Evolutionary conservation across 768 basidiomycete species (phyloP).

Genomic region (Psilocybe sp.): DNA sequence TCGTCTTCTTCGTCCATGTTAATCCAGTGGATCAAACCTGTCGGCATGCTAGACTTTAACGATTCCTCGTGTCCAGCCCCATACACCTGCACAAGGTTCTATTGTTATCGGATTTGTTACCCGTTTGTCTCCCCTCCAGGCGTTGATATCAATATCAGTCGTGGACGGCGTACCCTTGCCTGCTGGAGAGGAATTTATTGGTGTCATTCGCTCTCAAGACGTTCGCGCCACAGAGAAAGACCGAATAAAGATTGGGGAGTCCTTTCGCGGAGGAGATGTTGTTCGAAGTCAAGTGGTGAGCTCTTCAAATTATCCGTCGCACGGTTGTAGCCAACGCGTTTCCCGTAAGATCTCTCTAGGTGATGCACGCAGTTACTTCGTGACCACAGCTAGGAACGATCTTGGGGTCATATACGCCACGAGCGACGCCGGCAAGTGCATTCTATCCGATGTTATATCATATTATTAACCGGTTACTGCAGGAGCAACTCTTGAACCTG

Average conservation of each 20-base stretch:
- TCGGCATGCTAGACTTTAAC: constrained; percentile 47
- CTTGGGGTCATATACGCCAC: constrained; percentile 90
- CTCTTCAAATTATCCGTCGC: constrained; percentile 5
- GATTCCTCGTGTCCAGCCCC: constrained; percentile 65
- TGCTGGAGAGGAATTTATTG: constrained; percentile 82
- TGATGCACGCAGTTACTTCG: constrained; percentile 88
- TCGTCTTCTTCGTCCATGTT: constrained; percentile 27
- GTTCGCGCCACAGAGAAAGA: constrained; percentile 90
- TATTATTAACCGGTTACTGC: background rate
- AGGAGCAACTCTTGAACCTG: constrained; percentile 82
- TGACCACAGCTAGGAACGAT: constrained; percentile 87
- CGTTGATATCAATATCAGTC: constrained; percentile 77
- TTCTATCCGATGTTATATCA: background rate
- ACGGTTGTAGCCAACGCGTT: background rate
- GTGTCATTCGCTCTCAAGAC: constrained; percentile 86
- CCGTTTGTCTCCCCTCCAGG: constrained; percentile 81
- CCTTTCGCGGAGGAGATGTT: constrained; percentile 90
- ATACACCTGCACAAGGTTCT: constrained; percentile 73
- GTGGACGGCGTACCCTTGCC: constrained; percentile 86
- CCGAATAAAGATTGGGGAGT: constrained; percentile 84
- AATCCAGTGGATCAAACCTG: constrained; percentile 14
- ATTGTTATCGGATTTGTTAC: constrained; percentile 80
- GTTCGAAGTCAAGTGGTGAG: constrained; percentile 83
- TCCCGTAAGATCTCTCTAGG: constrained; percentile 80
- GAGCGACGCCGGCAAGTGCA: constrained; percentile 71